Evolutionary conservation across 2,329 filamentous ascomycete species (phyloP).

Genomic region (Didymella pinodella): DNA sequence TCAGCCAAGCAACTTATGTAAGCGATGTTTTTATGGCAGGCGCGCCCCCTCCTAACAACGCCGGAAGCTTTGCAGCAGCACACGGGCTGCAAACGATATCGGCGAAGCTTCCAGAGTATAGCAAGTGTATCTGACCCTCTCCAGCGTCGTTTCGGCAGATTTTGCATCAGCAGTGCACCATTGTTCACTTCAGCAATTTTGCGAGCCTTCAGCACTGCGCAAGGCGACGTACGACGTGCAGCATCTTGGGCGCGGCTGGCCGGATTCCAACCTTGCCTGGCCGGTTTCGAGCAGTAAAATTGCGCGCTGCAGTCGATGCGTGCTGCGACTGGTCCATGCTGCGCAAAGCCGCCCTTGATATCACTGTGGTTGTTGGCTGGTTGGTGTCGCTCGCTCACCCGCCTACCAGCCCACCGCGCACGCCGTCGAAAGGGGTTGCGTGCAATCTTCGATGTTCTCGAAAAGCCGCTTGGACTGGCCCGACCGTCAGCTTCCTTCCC

Average conservation of each 20-base stretch:
- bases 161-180: neutral
- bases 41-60: conserved; percentile 22
- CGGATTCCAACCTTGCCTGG: conserved; percentile 18
- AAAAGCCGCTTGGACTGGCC: conserved; percentile 19
- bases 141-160: neutral
- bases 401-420: conserved; percentile 12
- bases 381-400: conserved; percentile 19
- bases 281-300: conserved; percentile 17
- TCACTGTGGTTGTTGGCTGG: conserved; percentile 16
- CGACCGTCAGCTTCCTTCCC: conserved; percentile 17
- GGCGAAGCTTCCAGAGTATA: conserved; percentile 6
- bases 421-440: conserved; percentile 17
- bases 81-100: conserved; percentile 22
- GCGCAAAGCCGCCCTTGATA: conserved; percentile 20
- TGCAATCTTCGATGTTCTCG: conserved; percentile 20
- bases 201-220: conserved; percentile 9
- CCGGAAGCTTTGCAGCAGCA: conserved; percentile 27
- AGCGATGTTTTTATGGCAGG: conserved; percentile 23
- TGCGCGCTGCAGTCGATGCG: conserved; percentile 18
- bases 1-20: conserved; percentile 16
- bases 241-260: conserved; percentile 12
- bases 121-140: conserved; percentile 5
- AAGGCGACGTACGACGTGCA: conserved; percentile 14
- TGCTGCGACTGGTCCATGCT: conserved; percentile 20
- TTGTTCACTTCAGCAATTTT: neutral